These are phyloP conservation scores for Apiotrichum porosum DNA, from an alignment of 1,284 basidiomycete genomes.

Conservation along the genomic window DNA sequence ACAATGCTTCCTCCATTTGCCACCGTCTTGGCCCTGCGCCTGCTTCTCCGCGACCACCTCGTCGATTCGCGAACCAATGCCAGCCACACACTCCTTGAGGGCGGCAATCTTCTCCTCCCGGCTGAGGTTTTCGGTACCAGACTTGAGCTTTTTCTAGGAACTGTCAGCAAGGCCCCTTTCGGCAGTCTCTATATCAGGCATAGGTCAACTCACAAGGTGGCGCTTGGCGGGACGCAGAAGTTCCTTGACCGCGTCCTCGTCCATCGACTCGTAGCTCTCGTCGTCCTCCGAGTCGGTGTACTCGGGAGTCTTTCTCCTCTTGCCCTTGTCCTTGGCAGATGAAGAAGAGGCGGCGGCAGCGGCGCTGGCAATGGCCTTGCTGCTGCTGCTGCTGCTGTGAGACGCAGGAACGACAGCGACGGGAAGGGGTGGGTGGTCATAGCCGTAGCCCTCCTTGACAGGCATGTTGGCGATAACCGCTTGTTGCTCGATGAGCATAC, in stretches of 20 bases:
- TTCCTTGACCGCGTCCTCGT: conserved; percentile 91
- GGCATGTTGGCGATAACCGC: conserved; percentile 54
- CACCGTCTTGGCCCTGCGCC: conserved; percentile 67
- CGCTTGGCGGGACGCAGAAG: conserved; percentile 94
- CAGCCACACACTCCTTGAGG: conserved; percentile 89
- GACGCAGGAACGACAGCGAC: background rate
- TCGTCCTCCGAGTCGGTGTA: conserved; percentile 87
- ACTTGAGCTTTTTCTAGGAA: conserved; percentile 83
- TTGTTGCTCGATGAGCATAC: conserved; percentile 55
- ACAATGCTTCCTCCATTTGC: conserved; percentile 85
- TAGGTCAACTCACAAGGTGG: conserved; percentile 65
- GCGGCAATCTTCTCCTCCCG: conserved; percentile 93
- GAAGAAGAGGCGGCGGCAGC: conserved; percentile 1
- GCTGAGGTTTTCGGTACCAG: conserved; percentile 84
- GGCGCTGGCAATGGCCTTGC: background rate
- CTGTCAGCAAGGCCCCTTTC: background rate
- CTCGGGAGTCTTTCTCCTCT: conserved; percentile 80
- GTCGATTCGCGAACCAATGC: conserved; percentile 91
- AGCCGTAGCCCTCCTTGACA: conserved; percentile 42
- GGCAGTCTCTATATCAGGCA: background rate
- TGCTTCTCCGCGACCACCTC: conserved; percentile 71
- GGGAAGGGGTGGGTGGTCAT: conserved; percentile 32
- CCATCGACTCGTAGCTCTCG: conserved; percentile 78
- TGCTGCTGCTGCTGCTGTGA: conserved; percentile 1
- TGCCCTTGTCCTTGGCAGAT: conserved; percentile 59